phyloP scores from a whole-genome alignment of 257 asterid genomes.

The Osmanthus fragrans region DNA sequence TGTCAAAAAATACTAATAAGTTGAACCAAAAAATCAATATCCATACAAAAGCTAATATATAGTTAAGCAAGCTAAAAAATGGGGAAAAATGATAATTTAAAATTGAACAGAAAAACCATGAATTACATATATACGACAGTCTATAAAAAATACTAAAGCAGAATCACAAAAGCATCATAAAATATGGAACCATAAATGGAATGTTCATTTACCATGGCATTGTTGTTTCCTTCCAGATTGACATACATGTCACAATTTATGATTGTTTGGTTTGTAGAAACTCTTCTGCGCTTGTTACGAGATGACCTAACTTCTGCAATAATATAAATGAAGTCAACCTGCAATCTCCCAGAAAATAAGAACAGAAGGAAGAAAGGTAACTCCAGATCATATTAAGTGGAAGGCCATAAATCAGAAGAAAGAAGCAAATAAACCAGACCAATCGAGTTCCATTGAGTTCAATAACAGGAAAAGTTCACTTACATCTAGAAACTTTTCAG shows the following conservation, averaged over 20 bases:
- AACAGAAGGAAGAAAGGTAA: constrained; percentile 5
- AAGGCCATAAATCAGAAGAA: constrained; percentile 10
- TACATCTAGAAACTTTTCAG: neutral
- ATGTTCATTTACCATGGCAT: constrained; percentile 45
- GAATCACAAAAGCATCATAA: neutral
- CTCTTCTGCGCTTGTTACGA: constrained; percentile 58
- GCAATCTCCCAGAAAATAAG: constrained; percentile 10
- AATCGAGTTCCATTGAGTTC: neutral
- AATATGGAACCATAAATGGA: neutral
- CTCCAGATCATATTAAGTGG: neutral
- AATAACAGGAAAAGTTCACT: neutral
- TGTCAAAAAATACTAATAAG: neutral
- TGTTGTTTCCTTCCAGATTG: constrained; percentile 65
- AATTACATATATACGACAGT: too few relatives aligned
- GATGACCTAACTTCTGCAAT: constrained; percentile 58
- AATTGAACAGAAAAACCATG: neutral
- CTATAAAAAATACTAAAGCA: neutral
- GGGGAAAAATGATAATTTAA: neutral
- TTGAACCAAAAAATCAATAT: neutral
- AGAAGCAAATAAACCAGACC: neutral
- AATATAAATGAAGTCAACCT: constrained; percentile 22
- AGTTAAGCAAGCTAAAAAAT: neutral
- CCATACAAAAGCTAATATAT: neutral
- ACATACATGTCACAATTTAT: constrained; percentile 50
- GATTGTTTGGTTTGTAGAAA: constrained; percentile 44